phyloP scores from a whole-genome alignment of 257 asterid genomes.

The Prunella vulgaris region DNA sequence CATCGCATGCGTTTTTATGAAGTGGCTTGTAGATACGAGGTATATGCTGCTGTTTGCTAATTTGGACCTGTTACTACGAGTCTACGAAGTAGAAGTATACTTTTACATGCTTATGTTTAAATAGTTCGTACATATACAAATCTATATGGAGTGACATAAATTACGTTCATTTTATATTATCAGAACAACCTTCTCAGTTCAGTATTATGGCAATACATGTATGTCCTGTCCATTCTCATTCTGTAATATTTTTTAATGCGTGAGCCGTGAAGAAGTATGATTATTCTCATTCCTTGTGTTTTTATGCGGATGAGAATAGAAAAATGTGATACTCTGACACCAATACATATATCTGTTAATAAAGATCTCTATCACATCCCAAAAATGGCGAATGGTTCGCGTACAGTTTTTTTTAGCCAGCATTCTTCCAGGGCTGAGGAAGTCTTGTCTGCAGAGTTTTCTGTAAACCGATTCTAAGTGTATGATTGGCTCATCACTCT shows the following conservation, averaged over 20 bases:
- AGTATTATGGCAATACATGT: conserved; percentile 2
- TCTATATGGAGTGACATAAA: background rate
- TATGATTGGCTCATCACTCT: conserved; percentile 7
- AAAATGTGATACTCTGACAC: conserved; percentile 1
- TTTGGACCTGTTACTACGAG: conserved; percentile 15
- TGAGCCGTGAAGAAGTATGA: background rate
- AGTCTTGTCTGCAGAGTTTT: background rate
- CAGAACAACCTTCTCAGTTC: background rate
- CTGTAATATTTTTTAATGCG: background rate
- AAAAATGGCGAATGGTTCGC: background rate
- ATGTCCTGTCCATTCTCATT: background rate
- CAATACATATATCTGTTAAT: background rate
- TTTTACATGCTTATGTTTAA: background rate
- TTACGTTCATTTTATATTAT: conserved; percentile 1
- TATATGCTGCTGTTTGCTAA: conserved; percentile 31
- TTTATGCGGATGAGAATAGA: background rate
- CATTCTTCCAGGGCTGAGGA: conserved; percentile 2
- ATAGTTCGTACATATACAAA: background rate
- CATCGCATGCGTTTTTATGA: conserved; percentile 84
- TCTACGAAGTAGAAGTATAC: background rate
- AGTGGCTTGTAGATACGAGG: conserved; percentile 95
- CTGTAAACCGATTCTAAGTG: conserved; percentile 2
- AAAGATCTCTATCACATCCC: background rate
- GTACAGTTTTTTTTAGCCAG: background rate
- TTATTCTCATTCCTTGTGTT: background rate